phyloP scores from a whole-genome alignment of 1,139 yeast species.

The Taphrina flavorubra region DNA sequence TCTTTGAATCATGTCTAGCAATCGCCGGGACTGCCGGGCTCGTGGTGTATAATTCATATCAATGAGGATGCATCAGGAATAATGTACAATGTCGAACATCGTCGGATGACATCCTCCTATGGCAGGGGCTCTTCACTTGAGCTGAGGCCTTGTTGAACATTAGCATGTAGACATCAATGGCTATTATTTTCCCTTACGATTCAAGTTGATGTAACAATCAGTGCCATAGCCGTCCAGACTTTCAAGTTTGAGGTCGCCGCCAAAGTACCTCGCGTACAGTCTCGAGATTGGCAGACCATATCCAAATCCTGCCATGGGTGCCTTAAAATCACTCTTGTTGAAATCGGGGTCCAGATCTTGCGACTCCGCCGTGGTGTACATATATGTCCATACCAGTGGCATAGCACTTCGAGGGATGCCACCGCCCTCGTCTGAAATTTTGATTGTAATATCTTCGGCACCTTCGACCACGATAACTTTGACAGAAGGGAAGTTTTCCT shows the following conservation, averaged over 20 bases:
- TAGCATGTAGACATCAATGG: neutral
- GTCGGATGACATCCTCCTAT: neutral
- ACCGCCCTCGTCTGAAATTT: constrained; percentile 92
- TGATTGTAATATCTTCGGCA: constrained; percentile 88
- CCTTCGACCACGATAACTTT: constrained; percentile 92
- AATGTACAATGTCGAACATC: too few relatives aligned
- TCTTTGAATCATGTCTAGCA: too few relatives aligned
- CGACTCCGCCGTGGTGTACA: constrained; percentile 74
- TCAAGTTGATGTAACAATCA: constrained; percentile 40
- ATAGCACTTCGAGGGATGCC: constrained; percentile 86
- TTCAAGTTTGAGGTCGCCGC: constrained; percentile 85
- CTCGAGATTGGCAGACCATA: constrained; percentile 88
- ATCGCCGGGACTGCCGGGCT: neutral
- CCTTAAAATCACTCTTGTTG: constrained; percentile 65
- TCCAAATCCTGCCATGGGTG: constrained; percentile 95
- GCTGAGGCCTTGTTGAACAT: constrained; percentile 2
- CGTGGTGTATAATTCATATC: neutral
- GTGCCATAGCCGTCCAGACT: constrained; percentile 90
- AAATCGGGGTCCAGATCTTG: constrained; percentile 66
- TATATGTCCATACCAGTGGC: constrained; percentile 87
- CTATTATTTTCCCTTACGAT: neutral
- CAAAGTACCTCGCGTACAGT: constrained; percentile 85
- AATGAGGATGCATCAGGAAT: neutral
- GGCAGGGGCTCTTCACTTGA: constrained; percentile 40
- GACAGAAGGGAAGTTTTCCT: constrained; percentile 75